Percentiles rank a stretch among this genome's conserved stretches.
These are phyloP conservation scores for Gossypium rotundifolium DNA, from an alignment of 345 rosid species.

Conservation along the genomic window DNA sequence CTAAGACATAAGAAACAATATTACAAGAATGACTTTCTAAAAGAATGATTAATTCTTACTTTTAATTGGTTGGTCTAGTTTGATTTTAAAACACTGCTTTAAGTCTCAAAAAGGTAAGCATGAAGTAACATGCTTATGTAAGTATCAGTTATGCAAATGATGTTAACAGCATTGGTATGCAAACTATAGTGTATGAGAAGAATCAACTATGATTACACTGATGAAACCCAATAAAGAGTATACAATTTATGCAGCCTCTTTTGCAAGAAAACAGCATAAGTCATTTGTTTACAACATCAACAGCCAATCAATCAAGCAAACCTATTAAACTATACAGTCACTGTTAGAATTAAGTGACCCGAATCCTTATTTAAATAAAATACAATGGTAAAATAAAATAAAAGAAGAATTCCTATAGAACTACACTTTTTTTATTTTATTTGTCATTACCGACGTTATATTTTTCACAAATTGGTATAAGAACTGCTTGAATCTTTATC, in stretches of 20 bases:
- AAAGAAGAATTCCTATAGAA: too few relatives aligned
- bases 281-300: not conserved
- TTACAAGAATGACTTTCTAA: not conserved
- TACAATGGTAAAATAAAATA: too few relatives aligned
- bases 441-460: too few relatives aligned
- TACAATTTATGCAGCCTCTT: not conserved
- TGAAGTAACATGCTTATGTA: not conserved
- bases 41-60: not conserved
- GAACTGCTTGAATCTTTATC: too few relatives aligned
- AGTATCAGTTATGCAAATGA: not conserved
- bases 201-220: not conserved
- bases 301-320: not conserved
- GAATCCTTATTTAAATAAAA: too few relatives aligned
- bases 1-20: not conserved
- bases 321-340: not conserved
- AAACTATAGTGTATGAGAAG: not conserved
- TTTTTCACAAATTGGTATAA: too few relatives aligned
- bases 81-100: not conserved
- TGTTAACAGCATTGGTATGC: not conserved
- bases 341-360: too few relatives aligned
- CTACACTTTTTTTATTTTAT: too few relatives aligned
- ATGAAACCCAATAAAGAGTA: conserved; percentile 1
- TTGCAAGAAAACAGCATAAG: not conserved
- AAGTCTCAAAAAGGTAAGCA: not conserved
- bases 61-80: not conserved